Evolutionary conservation across 2,329 filamentous ascomycete genomes (phyloP).

Genomic region (Phaeomoniella chlamydospora): DNA sequence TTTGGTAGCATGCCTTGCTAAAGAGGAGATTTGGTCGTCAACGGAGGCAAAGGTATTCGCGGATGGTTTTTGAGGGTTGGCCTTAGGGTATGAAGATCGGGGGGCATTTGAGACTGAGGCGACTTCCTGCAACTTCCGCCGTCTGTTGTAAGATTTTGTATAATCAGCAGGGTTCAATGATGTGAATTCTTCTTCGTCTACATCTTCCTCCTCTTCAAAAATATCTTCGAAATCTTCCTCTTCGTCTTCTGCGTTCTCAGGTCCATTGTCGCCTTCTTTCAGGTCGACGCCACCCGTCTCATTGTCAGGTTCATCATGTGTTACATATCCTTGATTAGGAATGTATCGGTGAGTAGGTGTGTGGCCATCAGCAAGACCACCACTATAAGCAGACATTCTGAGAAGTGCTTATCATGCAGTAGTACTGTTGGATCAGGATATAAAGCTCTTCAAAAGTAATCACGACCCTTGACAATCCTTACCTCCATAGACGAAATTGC

Average conservation of each 20-base stretch:
- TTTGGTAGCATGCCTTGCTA: constrained; percentile 74
- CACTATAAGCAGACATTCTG: too few relatives aligned
- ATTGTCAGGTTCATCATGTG: constrained; percentile 19
- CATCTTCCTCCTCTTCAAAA: constrained; percentile 36
- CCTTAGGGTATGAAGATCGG: constrained; percentile 47
- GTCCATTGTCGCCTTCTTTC: constrained; percentile 12
- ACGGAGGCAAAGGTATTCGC: constrained; percentile 68
- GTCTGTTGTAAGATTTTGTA: constrained; percentile 79
- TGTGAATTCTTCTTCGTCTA: constrained; percentile 40
- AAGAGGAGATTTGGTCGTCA: constrained; percentile 75
- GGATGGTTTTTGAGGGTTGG: constrained; percentile 63
- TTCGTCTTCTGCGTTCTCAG: constrained; percentile 30
- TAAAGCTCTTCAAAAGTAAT: too few relatives aligned
- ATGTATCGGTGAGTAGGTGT: constrained; percentile 32
- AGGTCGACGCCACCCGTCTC: constrained; percentile 13
- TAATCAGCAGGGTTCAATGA: constrained; percentile 50
- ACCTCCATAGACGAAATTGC: too few relatives aligned
- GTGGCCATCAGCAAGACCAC: constrained; percentile 28
- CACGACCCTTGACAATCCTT: too few relatives aligned
- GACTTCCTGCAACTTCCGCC: constrained; percentile 50
- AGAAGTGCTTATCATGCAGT: too few relatives aligned
- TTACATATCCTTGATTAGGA: constrained; percentile 33
- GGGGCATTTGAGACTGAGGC: constrained; percentile 31
- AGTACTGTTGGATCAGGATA: too few relatives aligned
- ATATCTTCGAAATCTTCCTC: constrained; percentile 51